phyloP scores from a whole-genome alignment of 192 early-diverging fungal genomes.

The Cetraspora pellucida region DNA sequence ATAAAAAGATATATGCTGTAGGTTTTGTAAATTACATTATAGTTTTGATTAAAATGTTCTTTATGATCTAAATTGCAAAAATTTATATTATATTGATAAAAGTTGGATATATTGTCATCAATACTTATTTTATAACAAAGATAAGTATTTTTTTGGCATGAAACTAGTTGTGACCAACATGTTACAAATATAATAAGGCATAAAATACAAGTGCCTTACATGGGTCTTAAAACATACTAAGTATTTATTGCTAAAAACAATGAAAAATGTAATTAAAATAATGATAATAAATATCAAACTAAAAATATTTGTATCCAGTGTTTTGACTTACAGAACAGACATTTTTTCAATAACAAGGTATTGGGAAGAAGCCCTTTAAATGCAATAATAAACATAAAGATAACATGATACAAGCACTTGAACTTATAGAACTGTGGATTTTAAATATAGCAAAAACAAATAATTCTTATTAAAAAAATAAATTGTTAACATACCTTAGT shows the following conservation, averaged over 20 bases:
- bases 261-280: neutral
- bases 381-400: slow-evolving; percentile 13
- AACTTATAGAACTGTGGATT: slow-evolving; percentile 8
- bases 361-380: neutral
- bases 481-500: neutral
- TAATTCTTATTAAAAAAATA: neutral
- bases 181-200: neutral
- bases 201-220: slow-evolving; percentile 1
- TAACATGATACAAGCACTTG: neutral
- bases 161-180: neutral
- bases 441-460: neutral
- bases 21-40: no score
- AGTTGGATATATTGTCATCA: neutral
- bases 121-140: slow-evolving; percentile 15
- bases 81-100: neutral
- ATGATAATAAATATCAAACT: neutral
- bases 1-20: no score
- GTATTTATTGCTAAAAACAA: slow-evolving; percentile 7
- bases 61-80: neutral
- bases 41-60: no score
- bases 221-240: neutral
- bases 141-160: slow-evolving; percentile 5
- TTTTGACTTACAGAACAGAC: neutral
- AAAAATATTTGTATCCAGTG: neutral
- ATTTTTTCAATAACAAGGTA: neutral